Percentiles rank a stretch among this genome's conserved stretches.
phyloP scores from a whole-genome alignment of 345 rosid species.

The Populus deltoides region DNA sequence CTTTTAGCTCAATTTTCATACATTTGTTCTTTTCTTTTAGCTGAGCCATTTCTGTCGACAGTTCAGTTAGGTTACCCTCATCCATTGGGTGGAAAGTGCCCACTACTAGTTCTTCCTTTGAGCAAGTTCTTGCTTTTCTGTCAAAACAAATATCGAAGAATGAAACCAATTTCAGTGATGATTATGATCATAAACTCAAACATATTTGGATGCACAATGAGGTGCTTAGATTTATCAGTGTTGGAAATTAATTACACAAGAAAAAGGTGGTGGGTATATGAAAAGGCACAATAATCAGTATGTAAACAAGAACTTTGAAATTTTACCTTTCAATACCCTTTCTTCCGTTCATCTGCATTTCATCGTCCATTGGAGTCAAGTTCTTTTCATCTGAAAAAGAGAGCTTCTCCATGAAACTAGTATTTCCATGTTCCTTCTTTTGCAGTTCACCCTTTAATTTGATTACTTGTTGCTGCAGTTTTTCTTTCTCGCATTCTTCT shows the following conservation, averaged over 20 bases:
- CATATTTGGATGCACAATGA: not conserved
- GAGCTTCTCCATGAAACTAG: slow-evolving; percentile 8
- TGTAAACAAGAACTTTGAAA: slow-evolving; percentile 6
- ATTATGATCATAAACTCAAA: not conserved
- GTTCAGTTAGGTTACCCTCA: slow-evolving; percentile 34
- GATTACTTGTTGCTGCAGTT: slow-evolving; percentile 47
- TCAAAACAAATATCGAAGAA: not conserved
- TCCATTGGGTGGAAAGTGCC: slow-evolving; percentile 19
- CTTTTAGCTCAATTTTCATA: slow-evolving; percentile 85
- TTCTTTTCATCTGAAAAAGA: slow-evolving; percentile 7
- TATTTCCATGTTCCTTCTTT: slow-evolving; percentile 49
- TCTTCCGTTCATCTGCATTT: slow-evolving; percentile 7
- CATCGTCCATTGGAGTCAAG: slow-evolving; percentile 4
- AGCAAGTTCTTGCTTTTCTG: slow-evolving; percentile 36
- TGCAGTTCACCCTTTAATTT: slow-evolving; percentile 46
- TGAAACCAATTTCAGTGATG: slow-evolving; percentile 1
- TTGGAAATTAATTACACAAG: not conserved
- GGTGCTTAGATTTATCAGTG: not conserved
- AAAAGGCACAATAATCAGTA: slow-evolving; percentile 9
- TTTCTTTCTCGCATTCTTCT: slow-evolving; percentile 64
- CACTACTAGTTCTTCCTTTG: slow-evolving; percentile 23
- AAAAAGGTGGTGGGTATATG: not conserved
- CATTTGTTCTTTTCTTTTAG: slow-evolving; percentile 62
- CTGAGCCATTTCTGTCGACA: slow-evolving; percentile 15
- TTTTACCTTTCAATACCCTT: slow-evolving; percentile 35